Evolutionary conservation across 805 yeast species (phyloP).

Genomic region (Candida tammaniensis): DNA sequence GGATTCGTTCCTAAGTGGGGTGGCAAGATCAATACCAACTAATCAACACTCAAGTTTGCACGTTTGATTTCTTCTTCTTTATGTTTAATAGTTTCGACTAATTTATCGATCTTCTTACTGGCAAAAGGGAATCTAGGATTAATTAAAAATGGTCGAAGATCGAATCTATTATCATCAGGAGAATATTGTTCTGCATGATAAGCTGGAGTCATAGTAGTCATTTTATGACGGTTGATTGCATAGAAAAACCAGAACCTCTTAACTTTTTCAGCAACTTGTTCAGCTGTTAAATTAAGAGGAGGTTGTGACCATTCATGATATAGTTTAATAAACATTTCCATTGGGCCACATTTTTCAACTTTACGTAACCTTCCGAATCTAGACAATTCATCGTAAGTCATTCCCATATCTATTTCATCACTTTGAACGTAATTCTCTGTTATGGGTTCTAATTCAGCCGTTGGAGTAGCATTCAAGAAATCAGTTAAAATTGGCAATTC

Average conservation of each 20-base stretch:
- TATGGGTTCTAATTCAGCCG: constrained; percentile 97
- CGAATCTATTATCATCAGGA: constrained; percentile 96
- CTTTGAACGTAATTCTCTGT: constrained; percentile 90
- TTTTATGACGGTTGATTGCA: constrained; percentile 94
- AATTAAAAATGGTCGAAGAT: constrained; percentile 91
- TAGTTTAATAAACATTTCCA: constrained; percentile 86
- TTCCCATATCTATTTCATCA: constrained; percentile 98
- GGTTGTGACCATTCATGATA: constrained; percentile 90
- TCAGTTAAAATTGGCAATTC: constrained; percentile 73
- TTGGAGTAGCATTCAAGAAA: constrained; percentile 89
- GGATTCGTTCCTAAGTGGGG: constrained; percentile 40
- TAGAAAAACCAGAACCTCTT: constrained; percentile 90
- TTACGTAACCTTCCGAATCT: constrained; percentile 88
- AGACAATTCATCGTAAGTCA: constrained; percentile 92
- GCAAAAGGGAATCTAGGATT: constrained; percentile 91
- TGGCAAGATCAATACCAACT: constrained; percentile 22
- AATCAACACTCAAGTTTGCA: constrained; percentile 46
- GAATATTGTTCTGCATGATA: constrained; percentile 98
- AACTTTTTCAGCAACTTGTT: constrained; percentile 86
- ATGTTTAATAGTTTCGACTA: constrained; percentile 57
- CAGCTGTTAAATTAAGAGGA: constrained; percentile 62
- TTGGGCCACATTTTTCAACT: constrained; percentile 94
- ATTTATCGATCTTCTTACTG: constrained; percentile 78
- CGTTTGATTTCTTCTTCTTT: constrained; percentile 28
- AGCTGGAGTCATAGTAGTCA: constrained; percentile 95